A percentile compares a stretch with the other conserved stretches of the same genome.
Conservation (phyloP, 306 rosid species). For the Hippophae rhamnoides region DNA sequence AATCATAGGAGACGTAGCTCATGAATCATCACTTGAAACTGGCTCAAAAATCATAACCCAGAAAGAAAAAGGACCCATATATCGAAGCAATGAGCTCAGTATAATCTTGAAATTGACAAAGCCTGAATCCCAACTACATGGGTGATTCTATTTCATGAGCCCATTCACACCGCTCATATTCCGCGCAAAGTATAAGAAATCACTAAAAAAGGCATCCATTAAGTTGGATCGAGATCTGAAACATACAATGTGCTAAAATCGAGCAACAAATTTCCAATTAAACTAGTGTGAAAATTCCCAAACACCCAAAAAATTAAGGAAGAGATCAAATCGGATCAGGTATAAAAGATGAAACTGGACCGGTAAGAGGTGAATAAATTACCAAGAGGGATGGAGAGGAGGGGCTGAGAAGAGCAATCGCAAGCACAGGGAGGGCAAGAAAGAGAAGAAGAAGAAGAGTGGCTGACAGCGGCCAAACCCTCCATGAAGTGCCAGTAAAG, state of each 20-base stretch:
- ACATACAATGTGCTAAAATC: neutral
- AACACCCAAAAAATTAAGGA: neutral
- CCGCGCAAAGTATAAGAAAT: too few relatives aligned
- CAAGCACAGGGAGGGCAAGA: constrained; percentile 65
- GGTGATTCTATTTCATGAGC: too few relatives aligned
- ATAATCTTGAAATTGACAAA: too few relatives aligned
- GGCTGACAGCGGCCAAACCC: constrained; percentile 61
- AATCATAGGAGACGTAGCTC: too few relatives aligned
- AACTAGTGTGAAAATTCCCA: neutral
- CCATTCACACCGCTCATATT: too few relatives aligned
- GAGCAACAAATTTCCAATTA: neutral
- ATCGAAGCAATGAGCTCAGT: too few relatives aligned
- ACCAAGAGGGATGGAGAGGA: constrained; percentile 56
- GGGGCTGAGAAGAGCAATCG: constrained; percentile 85
- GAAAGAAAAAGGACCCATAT: too few relatives aligned
- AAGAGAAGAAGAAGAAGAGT: constrained; percentile 27
- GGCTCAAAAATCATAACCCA: too few relatives aligned
- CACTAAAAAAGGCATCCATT: neutral
- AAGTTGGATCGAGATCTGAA: neutral
- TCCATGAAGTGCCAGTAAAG: constrained; percentile 91
- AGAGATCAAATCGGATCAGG: constrained; percentile 1
- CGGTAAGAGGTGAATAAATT: neutral
- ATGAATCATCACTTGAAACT: too few relatives aligned
- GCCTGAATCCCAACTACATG: too few relatives aligned
- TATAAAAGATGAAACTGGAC: constrained; percentile 14